Percentiles rank a stretch among this genome's conserved stretches.
Conservation (phyloP, 768 basidiomycete genomes). For the Sporobolomyces pararoseus region DNA sequence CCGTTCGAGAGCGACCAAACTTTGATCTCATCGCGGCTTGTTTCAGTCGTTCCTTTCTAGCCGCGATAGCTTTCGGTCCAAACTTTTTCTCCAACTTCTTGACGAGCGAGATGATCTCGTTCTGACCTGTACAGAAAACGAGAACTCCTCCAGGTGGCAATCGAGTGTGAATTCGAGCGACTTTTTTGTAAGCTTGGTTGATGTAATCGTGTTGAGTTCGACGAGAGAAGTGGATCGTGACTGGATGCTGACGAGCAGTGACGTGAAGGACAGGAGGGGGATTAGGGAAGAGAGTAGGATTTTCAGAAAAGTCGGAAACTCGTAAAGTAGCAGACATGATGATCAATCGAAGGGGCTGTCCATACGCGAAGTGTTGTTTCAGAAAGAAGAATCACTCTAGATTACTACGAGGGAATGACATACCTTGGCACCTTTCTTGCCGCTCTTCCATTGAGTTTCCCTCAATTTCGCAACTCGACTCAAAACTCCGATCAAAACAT, state of each 20-base stretch:
- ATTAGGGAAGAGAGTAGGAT: constrained; percentile 69
- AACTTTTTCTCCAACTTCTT: constrained; percentile 73
- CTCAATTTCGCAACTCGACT: constrained; percentile 85
- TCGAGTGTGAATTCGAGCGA: constrained; percentile 83
- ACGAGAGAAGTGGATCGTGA: constrained; percentile 88
- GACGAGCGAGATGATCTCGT: constrained; percentile 84
- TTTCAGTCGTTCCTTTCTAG: constrained; percentile 51
- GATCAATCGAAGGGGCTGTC: constrained; percentile 82
- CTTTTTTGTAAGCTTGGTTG: constrained; percentile 81
- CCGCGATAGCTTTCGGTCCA: constrained; percentile 62
- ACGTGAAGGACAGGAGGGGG: constrained; percentile 91
- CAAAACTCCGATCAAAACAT: constrained; percentile 93
- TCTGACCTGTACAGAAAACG: constrained; percentile 91
- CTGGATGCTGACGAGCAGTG: constrained; percentile 85
- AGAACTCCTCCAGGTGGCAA: constrained; percentile 89
- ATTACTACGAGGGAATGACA: constrained; percentile 8
- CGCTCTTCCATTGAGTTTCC: constrained; percentile 81
- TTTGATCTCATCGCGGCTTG: constrained; percentile 37
- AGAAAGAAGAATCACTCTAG: constrained; percentile 7
- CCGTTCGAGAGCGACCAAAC: not conserved
- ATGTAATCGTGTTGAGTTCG: constrained; percentile 83
- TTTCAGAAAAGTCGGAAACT: constrained; percentile 85
- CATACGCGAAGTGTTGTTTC: no score
- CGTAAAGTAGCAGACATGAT: constrained; percentile 99
- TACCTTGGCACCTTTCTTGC: constrained; percentile 68